Evolutionary conservation across 2,329 filamentous ascomycete species (phyloP).

Genomic region (Cryoendolithus antarcticus): DNA sequence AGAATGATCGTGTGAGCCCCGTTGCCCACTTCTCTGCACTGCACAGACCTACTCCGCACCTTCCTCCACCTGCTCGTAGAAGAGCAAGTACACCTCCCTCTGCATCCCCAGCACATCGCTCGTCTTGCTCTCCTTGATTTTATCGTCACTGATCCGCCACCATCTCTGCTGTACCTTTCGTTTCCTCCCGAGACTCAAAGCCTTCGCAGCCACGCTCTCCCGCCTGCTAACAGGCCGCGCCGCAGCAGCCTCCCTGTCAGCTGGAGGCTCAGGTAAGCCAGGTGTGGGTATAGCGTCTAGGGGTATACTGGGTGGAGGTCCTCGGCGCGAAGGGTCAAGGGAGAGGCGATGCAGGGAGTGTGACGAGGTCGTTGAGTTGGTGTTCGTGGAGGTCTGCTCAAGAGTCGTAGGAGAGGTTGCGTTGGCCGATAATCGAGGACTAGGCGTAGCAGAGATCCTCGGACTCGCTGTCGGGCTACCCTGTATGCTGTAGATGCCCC

Average conservation of each 20-base stretch:
- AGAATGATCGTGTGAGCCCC: no score
- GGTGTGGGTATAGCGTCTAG: constrained; percentile 17
- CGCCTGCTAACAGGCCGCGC: neutral
- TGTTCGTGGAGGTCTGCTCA: neutral
- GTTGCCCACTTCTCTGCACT: neutral
- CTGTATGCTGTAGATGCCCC: constrained; percentile 58
- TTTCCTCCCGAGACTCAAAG: constrained; percentile 7
- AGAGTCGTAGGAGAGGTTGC: constrained; percentile 2
- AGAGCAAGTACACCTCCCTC: constrained; percentile 87
- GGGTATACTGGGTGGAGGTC: constrained; percentile 10
- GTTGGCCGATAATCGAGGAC: constrained; percentile 21
- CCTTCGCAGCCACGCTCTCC: constrained; percentile 1
- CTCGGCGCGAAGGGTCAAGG: neutral
- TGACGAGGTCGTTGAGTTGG: constrained; percentile 3
- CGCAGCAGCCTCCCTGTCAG: constrained; percentile 3
- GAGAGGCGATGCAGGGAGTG: constrained; percentile 11
- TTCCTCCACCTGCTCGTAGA: constrained; percentile 70
- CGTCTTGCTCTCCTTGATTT: constrained; percentile 88
- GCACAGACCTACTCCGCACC: neutral
- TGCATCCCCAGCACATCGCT: constrained; percentile 86
- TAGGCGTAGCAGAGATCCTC: constrained; percentile 28
- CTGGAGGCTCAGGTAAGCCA: constrained; percentile 14
- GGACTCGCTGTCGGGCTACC: constrained; percentile 29
- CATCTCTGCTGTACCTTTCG: constrained; percentile 60
- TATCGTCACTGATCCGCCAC: constrained; percentile 98